These are phyloP conservation scores for Fagus sylvatica DNA, from an alignment of 306 rosid genomes.

Conservation along the genomic window DNA sequence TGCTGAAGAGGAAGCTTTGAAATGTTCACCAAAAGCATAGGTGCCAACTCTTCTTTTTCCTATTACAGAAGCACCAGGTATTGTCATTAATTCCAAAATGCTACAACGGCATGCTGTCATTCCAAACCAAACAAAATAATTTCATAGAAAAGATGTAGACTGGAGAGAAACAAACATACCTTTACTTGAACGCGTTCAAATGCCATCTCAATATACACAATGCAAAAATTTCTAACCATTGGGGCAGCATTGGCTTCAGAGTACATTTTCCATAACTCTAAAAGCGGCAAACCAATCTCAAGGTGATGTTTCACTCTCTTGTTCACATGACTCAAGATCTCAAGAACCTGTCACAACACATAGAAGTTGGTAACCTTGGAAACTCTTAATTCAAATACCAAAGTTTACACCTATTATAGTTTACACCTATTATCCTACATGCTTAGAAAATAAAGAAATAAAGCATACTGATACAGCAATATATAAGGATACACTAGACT, in stretches of 20 bases:
- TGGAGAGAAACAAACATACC: conserved; percentile 41
- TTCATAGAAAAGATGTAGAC: neutral
- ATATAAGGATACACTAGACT: neutral
- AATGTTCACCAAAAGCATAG: conserved; percentile 68
- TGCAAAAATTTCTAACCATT: conserved; percentile 90
- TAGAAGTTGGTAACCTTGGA: conserved; percentile 19
- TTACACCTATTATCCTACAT: neutral
- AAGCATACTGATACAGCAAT: neutral
- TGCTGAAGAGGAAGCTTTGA: conserved; percentile 86
- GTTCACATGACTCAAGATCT: conserved; percentile 96
- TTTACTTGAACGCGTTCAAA: conserved; percentile 67
- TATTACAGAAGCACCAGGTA: conserved; percentile 30
- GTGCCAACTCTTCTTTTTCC: conserved; percentile 84
- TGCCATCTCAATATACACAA: conserved; percentile 95
- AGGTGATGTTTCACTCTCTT: conserved; percentile 92
- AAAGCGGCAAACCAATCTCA: conserved; percentile 79
- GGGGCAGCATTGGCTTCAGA: conserved; percentile 59
- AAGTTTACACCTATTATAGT: neutral
- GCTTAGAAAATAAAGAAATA: neutral
- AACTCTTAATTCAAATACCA: neutral
- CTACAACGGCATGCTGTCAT: conserved; percentile 12
- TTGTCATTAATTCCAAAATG: conserved; percentile 22
- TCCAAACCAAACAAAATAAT: conserved; percentile 1
- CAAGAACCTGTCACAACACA: conserved; percentile 66
- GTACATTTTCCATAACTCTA: conserved; percentile 77